These are phyloP conservation scores for Rhizopogon vinicolor DNA, from an alignment of 768 basidiomycete species.

Conservation along the genomic window DNA sequence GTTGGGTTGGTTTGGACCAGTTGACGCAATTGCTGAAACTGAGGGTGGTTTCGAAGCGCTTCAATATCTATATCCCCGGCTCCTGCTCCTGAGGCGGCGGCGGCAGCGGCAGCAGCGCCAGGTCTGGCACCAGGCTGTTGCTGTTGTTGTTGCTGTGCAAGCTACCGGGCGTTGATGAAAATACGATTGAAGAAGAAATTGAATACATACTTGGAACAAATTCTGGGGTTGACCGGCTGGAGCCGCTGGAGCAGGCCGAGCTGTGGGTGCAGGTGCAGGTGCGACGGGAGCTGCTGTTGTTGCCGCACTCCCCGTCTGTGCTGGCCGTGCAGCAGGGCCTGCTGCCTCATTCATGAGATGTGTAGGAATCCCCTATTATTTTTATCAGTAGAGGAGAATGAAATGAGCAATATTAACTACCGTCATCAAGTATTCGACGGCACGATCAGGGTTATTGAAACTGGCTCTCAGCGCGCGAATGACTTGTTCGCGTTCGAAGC, in stretches of 20 bases:
- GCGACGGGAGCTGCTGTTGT: conserved; percentile 25
- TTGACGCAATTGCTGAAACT: conserved; percentile 69
- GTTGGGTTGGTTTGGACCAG: conserved; percentile 74
- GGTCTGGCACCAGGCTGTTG: conserved; percentile 27
- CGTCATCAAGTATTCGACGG: conserved; percentile 96
- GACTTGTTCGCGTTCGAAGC: conserved; percentile 84
- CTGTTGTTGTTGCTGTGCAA: conserved; percentile 67
- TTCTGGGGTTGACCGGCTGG: conserved; percentile 62
- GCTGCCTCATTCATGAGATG: conserved; percentile 50
- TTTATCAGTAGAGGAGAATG: conserved; percentile 8
- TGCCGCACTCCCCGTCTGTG: conserved; percentile 24
- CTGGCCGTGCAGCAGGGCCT: conserved; percentile 9
- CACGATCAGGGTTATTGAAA: conserved; percentile 96
- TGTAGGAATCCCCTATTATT: conserved; percentile 70
- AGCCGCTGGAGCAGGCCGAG: conserved; percentile 34
- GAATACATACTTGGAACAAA: conserved; percentile 69
- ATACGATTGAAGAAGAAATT: neutral
- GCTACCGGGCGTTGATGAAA: conserved; percentile 30
- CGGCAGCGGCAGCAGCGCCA: conserved; percentile 29
- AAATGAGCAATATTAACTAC: conserved; percentile 40
- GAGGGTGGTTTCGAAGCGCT: conserved; percentile 56
- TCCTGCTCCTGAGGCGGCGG: conserved; percentile 12
- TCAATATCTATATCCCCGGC: conserved; percentile 37
- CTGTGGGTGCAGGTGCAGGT: conserved; percentile 26
- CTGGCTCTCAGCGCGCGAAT: conserved; percentile 83